These are phyloP conservation scores for Entrophospora sp. DNA, from an alignment of 192 early-diverging fungal species.

Conservation along the genomic window DNA sequence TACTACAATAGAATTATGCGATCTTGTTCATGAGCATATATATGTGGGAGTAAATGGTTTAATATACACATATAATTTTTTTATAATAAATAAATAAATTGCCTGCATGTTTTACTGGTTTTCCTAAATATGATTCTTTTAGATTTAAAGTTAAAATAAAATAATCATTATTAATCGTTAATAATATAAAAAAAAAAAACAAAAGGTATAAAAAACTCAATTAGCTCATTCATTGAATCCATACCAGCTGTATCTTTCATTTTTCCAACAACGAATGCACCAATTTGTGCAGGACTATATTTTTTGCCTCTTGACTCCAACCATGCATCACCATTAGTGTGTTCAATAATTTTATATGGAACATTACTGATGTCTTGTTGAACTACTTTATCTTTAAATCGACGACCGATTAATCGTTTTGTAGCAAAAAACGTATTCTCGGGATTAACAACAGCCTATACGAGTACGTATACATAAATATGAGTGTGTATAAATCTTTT, in stretches of 20 bases:
- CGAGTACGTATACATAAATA: no score
- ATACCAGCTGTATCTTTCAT: constrained; percentile 96
- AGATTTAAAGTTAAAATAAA: background rate
- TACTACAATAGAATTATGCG: constrained; percentile 34
- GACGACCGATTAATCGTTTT: constrained; percentile 94
- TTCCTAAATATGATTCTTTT: constrained; percentile 17
- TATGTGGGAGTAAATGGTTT: no score
- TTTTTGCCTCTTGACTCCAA: constrained; percentile 88
- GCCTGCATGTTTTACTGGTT: constrained; percentile 9
- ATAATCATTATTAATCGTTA: background rate
- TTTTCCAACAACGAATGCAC: constrained; percentile 95
- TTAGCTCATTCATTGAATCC: no score
- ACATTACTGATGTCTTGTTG: constrained; percentile 85
- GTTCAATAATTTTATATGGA: constrained; percentile 90
- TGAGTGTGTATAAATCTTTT: no score
- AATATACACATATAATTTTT: background rate
- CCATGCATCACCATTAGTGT: constrained; percentile 98
- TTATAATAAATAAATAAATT: background rate
- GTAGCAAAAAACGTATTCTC: constrained; percentile 97
- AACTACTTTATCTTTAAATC: constrained; percentile 81
- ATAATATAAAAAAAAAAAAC: no score
- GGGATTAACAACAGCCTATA: constrained; percentile 87
- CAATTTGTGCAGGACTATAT: constrained; percentile 94
- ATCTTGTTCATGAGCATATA: background rate
- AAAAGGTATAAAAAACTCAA: no score